phyloP scores from a whole-genome alignment of 2,329 filamentous ascomycete genomes.

The Pseudogymnoascus sp. region DNA sequence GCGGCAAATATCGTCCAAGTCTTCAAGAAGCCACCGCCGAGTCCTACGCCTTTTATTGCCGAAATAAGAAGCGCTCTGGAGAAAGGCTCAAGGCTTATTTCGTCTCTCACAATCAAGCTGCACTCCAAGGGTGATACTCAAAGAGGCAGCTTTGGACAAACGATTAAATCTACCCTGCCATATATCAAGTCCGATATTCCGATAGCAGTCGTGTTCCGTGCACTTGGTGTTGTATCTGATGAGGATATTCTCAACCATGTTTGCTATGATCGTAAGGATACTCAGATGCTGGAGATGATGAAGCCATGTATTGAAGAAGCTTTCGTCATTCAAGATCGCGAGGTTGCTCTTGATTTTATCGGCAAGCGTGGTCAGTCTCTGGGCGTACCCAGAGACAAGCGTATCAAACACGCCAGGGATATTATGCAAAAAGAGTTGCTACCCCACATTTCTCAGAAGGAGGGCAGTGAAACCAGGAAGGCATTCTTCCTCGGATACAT shows the following conservation, averaged over 20 bases:
- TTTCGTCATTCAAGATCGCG: conserved; percentile 90
- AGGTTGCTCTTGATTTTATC: conserved; percentile 90
- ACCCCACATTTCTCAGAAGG: conserved; percentile 90
- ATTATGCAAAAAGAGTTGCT: conserved; percentile 95
- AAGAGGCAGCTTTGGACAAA: conserved; percentile 76
- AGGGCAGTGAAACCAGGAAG: conserved; percentile 91
- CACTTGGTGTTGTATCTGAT: conserved; percentile 90
- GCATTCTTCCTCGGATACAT: conserved; percentile 99
- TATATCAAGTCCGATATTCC: conserved; percentile 93
- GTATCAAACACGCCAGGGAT: conserved; percentile 85
- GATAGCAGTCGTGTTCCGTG: conserved; percentile 91
- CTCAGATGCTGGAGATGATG: conserved; percentile 94
- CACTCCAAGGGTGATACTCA: conserved; percentile 74
- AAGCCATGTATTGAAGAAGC: conserved; percentile 96
- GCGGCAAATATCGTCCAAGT: conserved; percentile 98
- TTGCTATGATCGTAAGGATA: conserved; percentile 91
- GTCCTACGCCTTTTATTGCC: conserved; percentile 83
- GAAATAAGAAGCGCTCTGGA: conserved; percentile 95
- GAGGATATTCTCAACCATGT: conserved; percentile 98
- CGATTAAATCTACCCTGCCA: conserved; percentile 82
- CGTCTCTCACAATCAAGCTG: conserved; percentile 83
- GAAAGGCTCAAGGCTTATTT: conserved; percentile 91
- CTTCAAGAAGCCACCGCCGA: conserved; percentile 94
- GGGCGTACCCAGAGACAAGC: conserved; percentile 72
- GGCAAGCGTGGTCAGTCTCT: conserved; percentile 78